Base-by-base conservation (phyloP, 2,329 filamentous ascomycete species). In the Colletotrichum musicola region DNA sequence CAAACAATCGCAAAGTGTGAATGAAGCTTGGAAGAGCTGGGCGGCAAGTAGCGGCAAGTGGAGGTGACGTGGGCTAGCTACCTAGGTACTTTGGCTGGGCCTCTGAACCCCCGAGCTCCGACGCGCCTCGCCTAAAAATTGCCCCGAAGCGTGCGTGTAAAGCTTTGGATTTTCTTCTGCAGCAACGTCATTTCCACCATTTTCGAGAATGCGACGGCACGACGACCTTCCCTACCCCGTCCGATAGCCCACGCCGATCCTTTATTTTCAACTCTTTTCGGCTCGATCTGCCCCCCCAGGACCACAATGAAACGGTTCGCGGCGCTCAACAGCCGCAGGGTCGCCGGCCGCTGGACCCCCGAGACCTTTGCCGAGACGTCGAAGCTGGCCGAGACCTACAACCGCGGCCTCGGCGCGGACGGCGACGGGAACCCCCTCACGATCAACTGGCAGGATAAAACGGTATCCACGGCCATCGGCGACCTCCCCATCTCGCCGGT, bases 401-500 rank as follows among this genome's bases (percentile, higher is more conserved):
- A 79, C 63, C 72, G 74, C 12, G 75, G 76, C 1, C 75, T 83
- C 1, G 75, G 75, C 22, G 61, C 76, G 18, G 74, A 76, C 62
- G 72, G 72, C 6, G 71, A 79, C 16, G 75, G 74, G 61, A 72
- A 74, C 14, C 69, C 70, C 1, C 72, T 82, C 35, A 74, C 74
- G 54, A 72, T 88, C 51, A 73, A 87, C 47, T 20, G 74, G 0
- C 72, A 78, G 2, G 74, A 73, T 1, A 85, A 85, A 71, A 84
- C 80, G 1, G 76, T 89, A 58, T 71, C 71, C 13, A 88, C 86
- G 0, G 76, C 79, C 0, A 77, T 77, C 0, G 86, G 86, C 7
- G 70, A 78, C 1, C 76, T 89, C 1, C 87, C 87, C 0, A 76
- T 87, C 9, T 89, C 87, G 2, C 87, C 87, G 1, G 61, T 89